A percentile compares a stretch with the other conserved stretches of the same genome.
Conservation (phyloP, 2,329 filamentous ascomycete genomes). For the Arachnopeziza araneosa region DNA sequence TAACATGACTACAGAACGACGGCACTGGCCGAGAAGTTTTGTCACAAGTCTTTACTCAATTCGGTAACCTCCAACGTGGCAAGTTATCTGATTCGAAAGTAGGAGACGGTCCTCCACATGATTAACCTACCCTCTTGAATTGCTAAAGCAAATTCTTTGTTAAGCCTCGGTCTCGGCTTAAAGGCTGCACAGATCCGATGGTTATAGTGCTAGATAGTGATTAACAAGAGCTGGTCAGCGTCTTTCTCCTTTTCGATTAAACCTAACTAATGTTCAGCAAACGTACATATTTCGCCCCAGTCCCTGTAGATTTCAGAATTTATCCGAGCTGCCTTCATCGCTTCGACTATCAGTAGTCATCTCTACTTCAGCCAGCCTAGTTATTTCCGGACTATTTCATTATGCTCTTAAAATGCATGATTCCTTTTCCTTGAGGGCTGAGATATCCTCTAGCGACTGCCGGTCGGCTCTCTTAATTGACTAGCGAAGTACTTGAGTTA, state of each 20-base stretch:
- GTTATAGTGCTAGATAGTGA: no score
- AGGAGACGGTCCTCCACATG: not conserved
- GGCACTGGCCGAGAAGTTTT: no score
- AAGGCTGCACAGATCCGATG: not conserved
- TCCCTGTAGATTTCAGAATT: not conserved
- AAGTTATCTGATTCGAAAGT: no score
- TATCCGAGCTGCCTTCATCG: not conserved
- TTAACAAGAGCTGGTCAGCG: not conserved
- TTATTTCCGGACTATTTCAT: no score
- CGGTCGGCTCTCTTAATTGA: no score
- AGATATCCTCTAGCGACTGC: no score
- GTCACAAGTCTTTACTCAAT: no score
- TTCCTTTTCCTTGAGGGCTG: no score
- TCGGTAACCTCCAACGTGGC: no score
- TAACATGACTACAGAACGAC: no score
- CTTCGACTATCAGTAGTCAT: not conserved
- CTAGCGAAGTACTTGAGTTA: no score
- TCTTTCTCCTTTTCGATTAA: not conserved
- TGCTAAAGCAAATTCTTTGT: not conserved
- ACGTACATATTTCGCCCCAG: not conserved
- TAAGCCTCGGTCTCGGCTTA: not conserved
- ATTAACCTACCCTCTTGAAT: not conserved
- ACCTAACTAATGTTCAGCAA: not conserved
- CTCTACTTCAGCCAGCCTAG: not conserved
- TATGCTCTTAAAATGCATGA: no score